These are phyloP conservation scores for Saussurea involucrata DNA, from an alignment of 129 eudicot genomes.

Conservation along the genomic window DNA sequence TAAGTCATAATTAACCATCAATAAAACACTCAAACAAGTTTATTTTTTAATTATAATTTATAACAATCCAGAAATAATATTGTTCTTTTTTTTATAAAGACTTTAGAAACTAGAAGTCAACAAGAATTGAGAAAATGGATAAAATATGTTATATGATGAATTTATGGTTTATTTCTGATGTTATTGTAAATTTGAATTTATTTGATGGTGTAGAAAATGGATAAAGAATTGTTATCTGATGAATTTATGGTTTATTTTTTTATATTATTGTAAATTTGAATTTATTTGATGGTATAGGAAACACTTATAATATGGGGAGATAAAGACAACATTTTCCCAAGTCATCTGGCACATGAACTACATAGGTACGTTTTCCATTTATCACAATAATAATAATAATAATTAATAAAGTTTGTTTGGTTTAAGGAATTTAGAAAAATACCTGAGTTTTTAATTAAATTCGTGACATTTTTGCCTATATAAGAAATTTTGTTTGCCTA, in stretches of 20 bases:
- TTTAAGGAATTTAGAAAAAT: no score
- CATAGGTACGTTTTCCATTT: slow-evolving; percentile 30
- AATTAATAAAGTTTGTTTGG: no score
- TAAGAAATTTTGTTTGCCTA: no score
- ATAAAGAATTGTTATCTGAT: background rate
- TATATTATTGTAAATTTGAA: background rate
- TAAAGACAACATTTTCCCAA: slow-evolving; percentile 62
- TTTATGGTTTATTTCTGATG: background rate
- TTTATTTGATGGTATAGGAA: slow-evolving; percentile 40
- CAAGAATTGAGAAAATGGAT: background rate
- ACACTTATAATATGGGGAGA: slow-evolving; percentile 79
- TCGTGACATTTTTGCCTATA: no score
- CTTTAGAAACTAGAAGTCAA: background rate
- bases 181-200: background rate
- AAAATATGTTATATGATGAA: background rate
- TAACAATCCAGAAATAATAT: no score
- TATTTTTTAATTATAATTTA: no score
- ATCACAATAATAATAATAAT: no score
- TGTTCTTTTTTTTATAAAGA: background rate
- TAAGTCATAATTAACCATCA: no score
- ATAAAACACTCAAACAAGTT: no score
- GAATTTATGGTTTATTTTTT: background rate
- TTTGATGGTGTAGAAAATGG: slow-evolving; percentile 44
- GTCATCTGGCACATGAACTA: slow-evolving; percentile 44
- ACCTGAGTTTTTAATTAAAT: no score